Evolutionary conservation across 805 yeast genomes (phyloP).

Genomic region (Kodamaea restingae): DNA sequence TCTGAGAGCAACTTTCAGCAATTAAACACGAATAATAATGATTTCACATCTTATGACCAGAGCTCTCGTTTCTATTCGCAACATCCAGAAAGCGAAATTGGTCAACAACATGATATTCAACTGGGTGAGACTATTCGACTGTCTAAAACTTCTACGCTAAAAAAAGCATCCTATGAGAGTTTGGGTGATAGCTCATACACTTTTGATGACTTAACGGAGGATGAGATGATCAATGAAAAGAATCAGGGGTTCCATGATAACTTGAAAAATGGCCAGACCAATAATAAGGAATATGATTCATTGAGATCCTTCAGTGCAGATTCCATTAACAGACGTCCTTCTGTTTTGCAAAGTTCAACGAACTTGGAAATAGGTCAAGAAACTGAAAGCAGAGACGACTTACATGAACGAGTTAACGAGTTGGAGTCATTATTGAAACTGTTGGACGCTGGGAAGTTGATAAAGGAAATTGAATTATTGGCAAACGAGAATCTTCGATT

Average conservation of each 20-base stretch:
- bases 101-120: not conserved
- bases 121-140: not conserved
- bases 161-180: slow-evolving; percentile 3
- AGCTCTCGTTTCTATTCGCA: slow-evolving; percentile 4
- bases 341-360: slow-evolving; percentile 11
- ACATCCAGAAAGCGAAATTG: not conserved
- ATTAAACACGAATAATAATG: slow-evolving; percentile 11
- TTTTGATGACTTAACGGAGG: slow-evolving; percentile 26
- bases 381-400: not conserved
- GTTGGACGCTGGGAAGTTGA: slow-evolving; percentile 8
- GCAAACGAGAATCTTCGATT: slow-evolving; percentile 14
- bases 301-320: not conserved
- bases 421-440: slow-evolving; percentile 15
- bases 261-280: not conserved
- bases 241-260: not conserved
- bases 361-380: slow-evolving; percentile 5
- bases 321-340: slow-evolving; percentile 10
- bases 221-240: slow-evolving; percentile 2
- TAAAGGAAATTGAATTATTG: slow-evolving; percentile 14
- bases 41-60: slow-evolving; percentile 15
- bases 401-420: slow-evolving; percentile 10
- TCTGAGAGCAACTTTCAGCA: slow-evolving; percentile 13
- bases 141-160: slow-evolving; percentile 1
- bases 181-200: slow-evolving; percentile 27
- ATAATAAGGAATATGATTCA: slow-evolving; percentile 5